A percentile compares a stretch with the other conserved stretches of the same genome.
These are phyloP conservation scores for Phalaenopsis hybrid DNA, from an alignment of 116 monocot species.

Conservation along the genomic window DNA sequence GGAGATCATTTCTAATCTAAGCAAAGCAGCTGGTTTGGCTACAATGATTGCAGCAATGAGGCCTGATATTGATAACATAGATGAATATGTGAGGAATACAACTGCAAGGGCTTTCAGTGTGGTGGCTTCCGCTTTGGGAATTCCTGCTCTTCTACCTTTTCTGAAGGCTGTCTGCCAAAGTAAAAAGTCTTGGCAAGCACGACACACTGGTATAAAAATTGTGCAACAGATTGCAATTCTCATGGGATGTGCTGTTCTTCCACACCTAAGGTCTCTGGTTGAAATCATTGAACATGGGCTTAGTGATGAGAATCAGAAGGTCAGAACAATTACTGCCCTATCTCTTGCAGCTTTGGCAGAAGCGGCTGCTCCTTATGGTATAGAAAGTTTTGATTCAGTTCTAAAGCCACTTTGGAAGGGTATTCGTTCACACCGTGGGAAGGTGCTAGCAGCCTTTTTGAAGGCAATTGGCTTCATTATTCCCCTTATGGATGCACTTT, in stretches of 20 bases:
- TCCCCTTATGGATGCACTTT: conserved; percentile 89
- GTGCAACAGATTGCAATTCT: conserved; percentile 92
- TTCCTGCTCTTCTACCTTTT: conserved; percentile 82
- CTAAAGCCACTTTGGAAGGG: conserved; percentile 96
- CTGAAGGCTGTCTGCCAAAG: conserved; percentile 94
- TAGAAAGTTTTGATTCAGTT: conserved; percentile 89
- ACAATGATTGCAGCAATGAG: conserved; percentile 96
- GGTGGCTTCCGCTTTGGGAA: conserved; percentile 88
- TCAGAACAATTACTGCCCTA: conserved; percentile 84
- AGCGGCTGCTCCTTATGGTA: conserved; percentile 88
- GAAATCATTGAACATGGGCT: conserved; percentile 89
- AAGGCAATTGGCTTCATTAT: conserved; percentile 93
- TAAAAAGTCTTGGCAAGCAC: conserved; percentile 94
- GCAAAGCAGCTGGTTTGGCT: conserved; percentile 85
- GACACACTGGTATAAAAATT: conserved; percentile 90
- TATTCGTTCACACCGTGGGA: conserved; percentile 81
- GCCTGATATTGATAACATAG: conserved; percentile 94
- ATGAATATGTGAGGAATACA: conserved; percentile 88
- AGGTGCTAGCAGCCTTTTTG: conserved; percentile 83
- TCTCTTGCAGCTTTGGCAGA: conserved; percentile 88
- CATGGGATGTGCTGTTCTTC: conserved; percentile 93
- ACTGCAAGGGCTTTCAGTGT: conserved; percentile 94
- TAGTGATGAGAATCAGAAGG: conserved; percentile 88
- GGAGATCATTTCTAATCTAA: conserved; percentile 93
- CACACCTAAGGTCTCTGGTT: conserved; percentile 76